Conservation (phyloP, 2,329 filamentous ascomycete genomes). For the Colletotrichum sp. region DNA sequence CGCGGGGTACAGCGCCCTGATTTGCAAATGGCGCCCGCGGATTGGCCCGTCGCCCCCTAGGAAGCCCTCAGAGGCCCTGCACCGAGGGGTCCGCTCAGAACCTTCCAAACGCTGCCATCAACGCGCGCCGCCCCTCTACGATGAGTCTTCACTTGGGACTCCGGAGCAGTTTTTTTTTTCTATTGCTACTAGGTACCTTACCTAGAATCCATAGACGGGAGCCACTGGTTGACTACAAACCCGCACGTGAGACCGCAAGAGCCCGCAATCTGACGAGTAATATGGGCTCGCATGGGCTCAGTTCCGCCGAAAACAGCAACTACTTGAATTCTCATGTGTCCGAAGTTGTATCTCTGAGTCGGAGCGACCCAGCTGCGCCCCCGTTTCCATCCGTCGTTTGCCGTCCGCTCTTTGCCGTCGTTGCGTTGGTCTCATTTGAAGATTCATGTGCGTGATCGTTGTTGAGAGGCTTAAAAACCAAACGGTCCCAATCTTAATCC, state of each 20-base stretch:
- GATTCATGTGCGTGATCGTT: neutral
- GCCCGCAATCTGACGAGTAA: constrained; percentile 19
- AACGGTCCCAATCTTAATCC: neutral
- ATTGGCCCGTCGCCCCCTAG: constrained; percentile 28
- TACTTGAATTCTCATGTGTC: constrained; percentile 1
- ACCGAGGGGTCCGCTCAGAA: constrained; percentile 1
- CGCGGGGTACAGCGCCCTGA: constrained; percentile 37
- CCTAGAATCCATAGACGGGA: neutral
- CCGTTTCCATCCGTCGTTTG: constrained; percentile 15
- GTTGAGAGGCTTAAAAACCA: neutral
- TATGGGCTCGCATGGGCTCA: constrained; percentile 5
- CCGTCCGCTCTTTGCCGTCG: neutral
- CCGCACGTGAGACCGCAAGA: neutral
- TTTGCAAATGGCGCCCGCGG: constrained; percentile 31
- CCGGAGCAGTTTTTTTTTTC: neutral
- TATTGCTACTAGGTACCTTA: neutral
- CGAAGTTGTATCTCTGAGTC: neutral
- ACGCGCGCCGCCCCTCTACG: neutral
- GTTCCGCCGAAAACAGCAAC: constrained; percentile 9
- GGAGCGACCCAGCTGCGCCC: neutral
- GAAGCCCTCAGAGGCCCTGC: constrained; percentile 2
- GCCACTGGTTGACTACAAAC: neutral
- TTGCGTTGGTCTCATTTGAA: neutral
- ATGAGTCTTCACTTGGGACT: neutral
- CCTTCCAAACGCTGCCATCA: constrained; percentile 6